Conservation (phyloP, 805 yeast species). For the Alloascoidea africana region DNA sequence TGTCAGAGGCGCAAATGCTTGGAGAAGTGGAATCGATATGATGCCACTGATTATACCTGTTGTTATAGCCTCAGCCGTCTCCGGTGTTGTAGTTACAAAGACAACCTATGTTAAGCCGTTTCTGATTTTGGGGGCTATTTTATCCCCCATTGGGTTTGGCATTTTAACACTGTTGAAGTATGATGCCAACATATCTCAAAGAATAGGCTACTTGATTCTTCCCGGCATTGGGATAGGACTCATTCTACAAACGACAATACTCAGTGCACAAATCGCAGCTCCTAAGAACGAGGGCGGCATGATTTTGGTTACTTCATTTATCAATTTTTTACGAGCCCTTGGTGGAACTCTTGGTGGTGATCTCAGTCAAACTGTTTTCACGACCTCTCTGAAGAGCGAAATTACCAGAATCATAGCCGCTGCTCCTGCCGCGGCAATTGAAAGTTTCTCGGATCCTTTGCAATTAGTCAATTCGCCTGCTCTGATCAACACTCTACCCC, state of each 20-base stretch:
- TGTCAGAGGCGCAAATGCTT: constrained; percentile 23
- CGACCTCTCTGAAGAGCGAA: constrained; percentile 16
- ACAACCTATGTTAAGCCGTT: constrained; percentile 14
- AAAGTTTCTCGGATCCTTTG: too few species aligned
- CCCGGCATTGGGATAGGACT: constrained; percentile 12
- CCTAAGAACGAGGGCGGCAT: constrained; percentile 9
- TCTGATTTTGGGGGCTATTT: constrained; percentile 6
- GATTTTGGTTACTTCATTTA: constrained; percentile 30
- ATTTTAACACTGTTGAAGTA: constrained; percentile 11
- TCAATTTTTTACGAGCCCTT: constrained; percentile 28
- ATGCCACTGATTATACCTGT: constrained; percentile 27
- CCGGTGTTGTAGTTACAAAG: constrained; percentile 24
- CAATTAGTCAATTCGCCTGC: too few species aligned
- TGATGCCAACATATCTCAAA: constrained; percentile 9
- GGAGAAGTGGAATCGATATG: constrained; percentile 29
- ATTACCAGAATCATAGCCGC: too few species aligned
- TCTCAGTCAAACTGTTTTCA: constrained; percentile 26
- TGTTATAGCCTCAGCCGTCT: constrained; percentile 19
- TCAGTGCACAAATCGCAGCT: constrained; percentile 4
- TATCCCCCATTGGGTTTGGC: constrained; percentile 12
- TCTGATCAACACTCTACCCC: too few species aligned
- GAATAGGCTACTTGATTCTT: constrained; percentile 13
- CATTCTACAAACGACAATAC: constrained; percentile 9
- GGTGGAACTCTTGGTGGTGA: constrained; percentile 31
- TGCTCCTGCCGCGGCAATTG: too few species aligned